Conservation (phyloP, 2,329 filamentous ascomycete genomes). For the Drechslerella stenobrocha region DNA sequence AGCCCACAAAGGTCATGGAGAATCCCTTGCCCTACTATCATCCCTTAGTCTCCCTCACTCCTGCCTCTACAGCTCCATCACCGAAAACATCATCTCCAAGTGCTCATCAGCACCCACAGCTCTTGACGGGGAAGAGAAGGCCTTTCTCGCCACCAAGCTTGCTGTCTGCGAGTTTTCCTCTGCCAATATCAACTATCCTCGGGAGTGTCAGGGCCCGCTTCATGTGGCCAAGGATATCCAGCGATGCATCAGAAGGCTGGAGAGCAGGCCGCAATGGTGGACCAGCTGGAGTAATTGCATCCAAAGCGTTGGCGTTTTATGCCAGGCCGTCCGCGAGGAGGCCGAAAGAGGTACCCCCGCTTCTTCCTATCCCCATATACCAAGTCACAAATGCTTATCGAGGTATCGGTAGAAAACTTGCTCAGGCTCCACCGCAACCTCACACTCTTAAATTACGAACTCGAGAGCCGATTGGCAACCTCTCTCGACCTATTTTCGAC, state of each 20-base stretch:
- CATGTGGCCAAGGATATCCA: conserved; percentile 32
- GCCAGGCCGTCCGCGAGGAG: conserved; percentile 51
- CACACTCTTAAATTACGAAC: conserved; percentile 29
- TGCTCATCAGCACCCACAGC: conserved; percentile 27
- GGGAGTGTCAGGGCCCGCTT: conserved; percentile 47
- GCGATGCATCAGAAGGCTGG: conserved; percentile 51
- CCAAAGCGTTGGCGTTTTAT: conserved; percentile 51
- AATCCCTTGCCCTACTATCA: conserved; percentile 47
- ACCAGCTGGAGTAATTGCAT: conserved; percentile 53
- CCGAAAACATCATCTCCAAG: conserved; percentile 31
- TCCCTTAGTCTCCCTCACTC: conserved; percentile 54
- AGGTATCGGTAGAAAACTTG: conserved; percentile 24
- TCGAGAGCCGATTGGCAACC: conserved; percentile 14
- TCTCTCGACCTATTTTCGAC: conserved; percentile 22
- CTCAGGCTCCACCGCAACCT: conserved; percentile 37
- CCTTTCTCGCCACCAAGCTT: conserved; percentile 50
- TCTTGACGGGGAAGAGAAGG: conserved; percentile 46
- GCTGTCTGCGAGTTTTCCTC: conserved; percentile 52
- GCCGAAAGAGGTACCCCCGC: conserved; percentile 49
- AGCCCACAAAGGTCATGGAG: conserved; percentile 20
- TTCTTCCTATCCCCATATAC: not conserved
- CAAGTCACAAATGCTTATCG: too few relatives aligned
- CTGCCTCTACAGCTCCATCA: conserved; percentile 39
- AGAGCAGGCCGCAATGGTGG: conserved; percentile 52
- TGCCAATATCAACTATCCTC: conserved; percentile 51